Evolutionary conservation across 352 stramenopile species (phyloP).

Genomic region (Pythium oligandrum): DNA sequence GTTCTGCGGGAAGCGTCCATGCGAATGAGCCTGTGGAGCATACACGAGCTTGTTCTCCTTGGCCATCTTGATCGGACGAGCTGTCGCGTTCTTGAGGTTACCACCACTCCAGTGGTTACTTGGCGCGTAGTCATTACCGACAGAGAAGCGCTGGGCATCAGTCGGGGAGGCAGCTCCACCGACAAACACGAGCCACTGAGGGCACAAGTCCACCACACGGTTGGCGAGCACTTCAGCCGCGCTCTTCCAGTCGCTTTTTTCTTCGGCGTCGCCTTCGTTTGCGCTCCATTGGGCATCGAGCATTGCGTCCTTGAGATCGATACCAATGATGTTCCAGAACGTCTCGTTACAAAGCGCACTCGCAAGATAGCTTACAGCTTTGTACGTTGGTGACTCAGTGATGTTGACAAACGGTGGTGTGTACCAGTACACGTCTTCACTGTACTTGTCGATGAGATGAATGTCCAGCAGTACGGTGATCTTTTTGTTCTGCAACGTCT

Average conservation of each 20-base stretch:
- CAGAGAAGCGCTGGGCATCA: too few relatives aligned
- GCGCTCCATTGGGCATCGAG: conserved; percentile 37
- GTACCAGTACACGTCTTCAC: conserved; percentile 64
- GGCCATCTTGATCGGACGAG: too few relatives aligned
- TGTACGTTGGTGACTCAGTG: conserved; percentile 37
- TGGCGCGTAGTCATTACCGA: too few relatives aligned
- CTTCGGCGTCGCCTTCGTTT: conserved; percentile 15
- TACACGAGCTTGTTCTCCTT: too few relatives aligned
- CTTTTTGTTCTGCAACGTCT: conserved; percentile 45
- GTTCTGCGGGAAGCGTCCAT: too few relatives aligned
- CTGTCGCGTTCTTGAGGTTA: too few relatives aligned
- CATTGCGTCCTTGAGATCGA: too few relatives aligned
- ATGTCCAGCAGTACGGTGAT: conserved; percentile 59
- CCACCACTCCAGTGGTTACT: too few relatives aligned
- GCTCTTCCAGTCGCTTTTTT: conserved; percentile 35
- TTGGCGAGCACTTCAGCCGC: conserved; percentile 35
- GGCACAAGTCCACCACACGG: conserved; percentile 38
- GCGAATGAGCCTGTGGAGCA: too few relatives aligned
- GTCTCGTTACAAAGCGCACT: conserved; percentile 39
- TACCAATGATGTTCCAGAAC: conserved; percentile 77
- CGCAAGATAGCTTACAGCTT: conserved; percentile 36
- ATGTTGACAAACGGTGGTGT: conserved; percentile 45
- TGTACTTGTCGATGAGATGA: conserved; percentile 43
- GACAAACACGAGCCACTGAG: conserved; percentile 70
- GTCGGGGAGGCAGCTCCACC: too few relatives aligned